A percentile compares a stretch with the other conserved stretches of the same genome.
Evolutionary conservation across 768 basidiomycete species (phyloP).

Genomic region (Psilocybe cubensis): DNA sequence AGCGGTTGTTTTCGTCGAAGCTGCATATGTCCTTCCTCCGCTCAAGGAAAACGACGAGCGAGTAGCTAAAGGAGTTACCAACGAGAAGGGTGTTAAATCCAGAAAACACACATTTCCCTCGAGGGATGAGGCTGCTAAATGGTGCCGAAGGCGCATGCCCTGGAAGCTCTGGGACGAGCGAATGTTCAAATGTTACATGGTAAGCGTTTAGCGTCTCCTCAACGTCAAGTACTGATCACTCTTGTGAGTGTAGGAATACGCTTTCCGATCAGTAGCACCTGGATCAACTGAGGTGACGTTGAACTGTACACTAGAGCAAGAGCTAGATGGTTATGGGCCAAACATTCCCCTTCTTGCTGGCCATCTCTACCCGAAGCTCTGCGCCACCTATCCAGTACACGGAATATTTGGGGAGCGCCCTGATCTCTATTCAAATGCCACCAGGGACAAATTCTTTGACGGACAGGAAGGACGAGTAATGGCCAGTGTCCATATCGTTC

Average conservation of each 20-base stretch:
- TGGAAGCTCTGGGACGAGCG: neutral
- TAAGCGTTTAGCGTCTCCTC: neutral
- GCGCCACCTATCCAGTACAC: neutral
- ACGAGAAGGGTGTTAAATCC: neutral
- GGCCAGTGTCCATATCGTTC: neutral
- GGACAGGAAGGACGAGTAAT: constrained; percentile 3
- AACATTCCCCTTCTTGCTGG: neutral
- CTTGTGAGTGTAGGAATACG: neutral
- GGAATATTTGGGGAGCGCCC: neutral
- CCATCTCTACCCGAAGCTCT: constrained; percentile 1
- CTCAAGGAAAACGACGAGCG: neutral
- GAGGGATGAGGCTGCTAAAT: neutral
- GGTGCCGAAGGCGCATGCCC: neutral
- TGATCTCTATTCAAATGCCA: constrained; percentile 16
- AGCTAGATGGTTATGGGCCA: neutral
- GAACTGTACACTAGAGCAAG: neutral
- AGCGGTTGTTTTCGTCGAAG: neutral
- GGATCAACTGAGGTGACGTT: neutral
- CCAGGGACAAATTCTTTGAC: constrained; percentile 9
- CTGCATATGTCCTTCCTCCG: neutral
- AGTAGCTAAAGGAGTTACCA: neutral
- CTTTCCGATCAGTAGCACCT: neutral
- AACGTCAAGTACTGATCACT: no score
- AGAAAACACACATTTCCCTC: neutral
- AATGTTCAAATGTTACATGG: neutral